Percentiles rank a stretch among this genome's conserved stretches.
phyloP scores from a whole-genome alignment of 257 asterid species.

The Solanum sitiens region DNA sequence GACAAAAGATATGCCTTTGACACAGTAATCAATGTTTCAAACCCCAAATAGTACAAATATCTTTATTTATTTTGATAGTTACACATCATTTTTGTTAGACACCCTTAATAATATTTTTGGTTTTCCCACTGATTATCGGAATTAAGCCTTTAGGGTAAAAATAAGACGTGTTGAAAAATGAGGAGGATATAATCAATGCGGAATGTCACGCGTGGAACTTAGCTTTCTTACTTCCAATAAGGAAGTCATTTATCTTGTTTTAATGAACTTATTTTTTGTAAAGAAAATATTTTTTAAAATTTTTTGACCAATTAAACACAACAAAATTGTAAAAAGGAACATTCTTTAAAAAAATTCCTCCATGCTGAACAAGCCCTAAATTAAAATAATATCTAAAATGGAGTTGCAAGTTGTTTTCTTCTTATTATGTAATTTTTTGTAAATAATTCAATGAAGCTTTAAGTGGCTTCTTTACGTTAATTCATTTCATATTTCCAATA shows the following conservation, averaged over 20 bases:
- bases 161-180: neutral
- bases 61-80: too few relatives aligned
- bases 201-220: neutral
- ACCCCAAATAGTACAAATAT: too few relatives aligned
- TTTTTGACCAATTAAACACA: neutral
- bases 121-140: too few relatives aligned
- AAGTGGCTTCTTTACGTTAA: neutral
- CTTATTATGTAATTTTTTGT: neutral
- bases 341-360: neutral
- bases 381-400: neutral
- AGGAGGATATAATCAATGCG: fast-evolving
- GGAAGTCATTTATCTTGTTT: neutral
- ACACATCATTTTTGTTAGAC: too few relatives aligned
- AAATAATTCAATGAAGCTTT: neutral
- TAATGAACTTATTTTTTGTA: neutral
- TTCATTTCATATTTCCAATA: neutral
- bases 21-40: too few relatives aligned
- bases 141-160: neutral
- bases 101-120: too few relatives aligned
- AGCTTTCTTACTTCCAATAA: neutral
- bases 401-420: neutral
- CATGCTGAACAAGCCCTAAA: neutral
- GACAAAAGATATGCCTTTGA: too few relatives aligned
- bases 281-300: neutral
- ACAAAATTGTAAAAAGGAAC: too few relatives aligned